Conservation (phyloP, 345 rosid genomes). For the Lepidium aucheri region DNA sequence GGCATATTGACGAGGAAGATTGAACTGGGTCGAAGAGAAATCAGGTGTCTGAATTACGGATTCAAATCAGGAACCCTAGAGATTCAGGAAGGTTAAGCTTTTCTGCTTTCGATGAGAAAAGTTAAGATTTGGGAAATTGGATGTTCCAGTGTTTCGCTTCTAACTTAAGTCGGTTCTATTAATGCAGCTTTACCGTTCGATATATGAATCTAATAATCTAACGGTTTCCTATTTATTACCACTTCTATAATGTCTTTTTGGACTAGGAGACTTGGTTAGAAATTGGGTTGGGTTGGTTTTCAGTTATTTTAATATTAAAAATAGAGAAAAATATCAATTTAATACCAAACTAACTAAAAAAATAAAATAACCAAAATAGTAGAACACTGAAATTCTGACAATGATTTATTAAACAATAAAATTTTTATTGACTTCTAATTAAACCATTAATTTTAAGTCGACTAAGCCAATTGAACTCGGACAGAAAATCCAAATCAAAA, state of each 20-base stretch:
- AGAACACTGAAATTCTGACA: no score
- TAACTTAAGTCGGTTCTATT: background rate
- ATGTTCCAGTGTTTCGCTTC: conserved; percentile 1
- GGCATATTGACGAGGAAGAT: conserved; percentile 47
- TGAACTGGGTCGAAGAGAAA: background rate
- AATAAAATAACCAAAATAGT: no score
- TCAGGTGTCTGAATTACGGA: background rate
- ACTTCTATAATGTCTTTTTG: background rate
- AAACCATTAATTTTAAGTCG: no score
- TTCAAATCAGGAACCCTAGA: conserved; percentile 30
- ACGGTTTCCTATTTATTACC: background rate
- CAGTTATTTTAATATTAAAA: no score
- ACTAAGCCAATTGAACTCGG: no score
- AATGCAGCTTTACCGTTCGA: conserved; percentile 7
- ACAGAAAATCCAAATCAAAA: no score
- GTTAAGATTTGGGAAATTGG: background rate
- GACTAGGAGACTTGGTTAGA: no score
- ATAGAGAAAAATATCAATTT: no score
- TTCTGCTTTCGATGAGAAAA: background rate
- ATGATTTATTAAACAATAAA: no score
- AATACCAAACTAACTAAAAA: no score
- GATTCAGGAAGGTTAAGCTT: background rate
- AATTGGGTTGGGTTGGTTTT: no score
- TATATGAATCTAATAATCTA: conserved; percentile 1
- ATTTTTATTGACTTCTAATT: no score